Percentiles rank a stretch among this genome's conserved stretches.
These are phyloP conservation scores for Penicillium polonicum DNA, from an alignment of 2,329 filamentous ascomycete genomes.

Conservation along the genomic window DNA sequence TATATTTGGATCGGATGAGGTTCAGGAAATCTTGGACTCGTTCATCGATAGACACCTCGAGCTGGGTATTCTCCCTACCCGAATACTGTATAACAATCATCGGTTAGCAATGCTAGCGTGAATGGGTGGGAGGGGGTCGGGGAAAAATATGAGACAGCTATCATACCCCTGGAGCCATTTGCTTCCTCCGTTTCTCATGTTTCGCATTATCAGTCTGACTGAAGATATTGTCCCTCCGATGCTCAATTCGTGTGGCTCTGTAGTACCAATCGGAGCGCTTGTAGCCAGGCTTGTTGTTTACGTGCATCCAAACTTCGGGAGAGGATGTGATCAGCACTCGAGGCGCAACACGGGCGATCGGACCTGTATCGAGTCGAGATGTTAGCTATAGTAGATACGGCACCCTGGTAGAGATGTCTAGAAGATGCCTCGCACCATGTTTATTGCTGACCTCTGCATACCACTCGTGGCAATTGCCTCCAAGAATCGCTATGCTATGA, in stretches of 20 bases:
- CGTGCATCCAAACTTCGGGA: slow-evolving; percentile 21
- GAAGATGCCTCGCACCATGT: slow-evolving; percentile 14
- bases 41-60: slow-evolving; percentile 53
- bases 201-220: slow-evolving; percentile 19
- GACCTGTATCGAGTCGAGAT: slow-evolving; percentile 4
- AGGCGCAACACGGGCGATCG: slow-evolving; percentile 18
- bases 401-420: background rate
- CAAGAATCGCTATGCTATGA: slow-evolving; percentile 19
- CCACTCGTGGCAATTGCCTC: slow-evolving; percentile 20
- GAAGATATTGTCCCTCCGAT: slow-evolving; percentile 20
- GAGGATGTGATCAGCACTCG: slow-evolving; percentile 18
- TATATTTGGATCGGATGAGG: slow-evolving; percentile 51
- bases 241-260: slow-evolving; percentile 15
- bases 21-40: slow-evolving; percentile 49
- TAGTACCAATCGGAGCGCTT: slow-evolving; percentile 23
- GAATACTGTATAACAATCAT: slow-evolving; percentile 42
- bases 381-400: background rate
- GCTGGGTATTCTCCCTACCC: slow-evolving; percentile 53
- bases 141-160: background rate
- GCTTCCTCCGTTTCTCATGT: slow-evolving; percentile 18
- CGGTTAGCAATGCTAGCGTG: background rate
- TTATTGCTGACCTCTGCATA: slow-evolving; percentile 18
- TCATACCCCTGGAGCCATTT: slow-evolving; percentile 23
- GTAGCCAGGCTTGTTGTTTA: slow-evolving; percentile 22
- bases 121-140: background rate